These are phyloP conservation scores for Tetramitus jugosus DNA, from an alignment of 208 protist species.

Conservation along the genomic window DNA sequence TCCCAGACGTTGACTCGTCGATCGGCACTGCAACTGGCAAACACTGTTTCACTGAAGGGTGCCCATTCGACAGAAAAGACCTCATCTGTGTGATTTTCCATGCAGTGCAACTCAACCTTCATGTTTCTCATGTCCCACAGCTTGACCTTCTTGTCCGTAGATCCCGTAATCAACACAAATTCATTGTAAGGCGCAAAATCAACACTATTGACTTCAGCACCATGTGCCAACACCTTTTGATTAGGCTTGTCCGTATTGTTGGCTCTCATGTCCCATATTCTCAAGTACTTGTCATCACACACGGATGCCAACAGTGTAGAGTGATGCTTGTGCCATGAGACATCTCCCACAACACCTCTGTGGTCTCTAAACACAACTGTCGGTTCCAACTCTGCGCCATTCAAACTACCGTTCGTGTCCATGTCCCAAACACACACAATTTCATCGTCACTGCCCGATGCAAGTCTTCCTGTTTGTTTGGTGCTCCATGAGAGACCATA, in stretches of 20 bases:
- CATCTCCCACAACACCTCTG: constrained; percentile 74
- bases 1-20: constrained; percentile 67
- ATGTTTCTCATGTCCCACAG: constrained; percentile 77
- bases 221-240: constrained; percentile 46
- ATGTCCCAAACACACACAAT: constrained; percentile 85
- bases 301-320: constrained; percentile 74
- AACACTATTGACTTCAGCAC: constrained; percentile 65
- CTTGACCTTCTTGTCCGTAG: constrained; percentile 57
- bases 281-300: constrained; percentile 80
- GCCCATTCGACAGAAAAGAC: constrained; percentile 55
- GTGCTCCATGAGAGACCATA: constrained; percentile 68
- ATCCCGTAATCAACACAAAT: constrained; percentile 64
- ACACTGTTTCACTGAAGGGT: constrained; percentile 58
- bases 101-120: constrained; percentile 55
- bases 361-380: constrained; percentile 36
- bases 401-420: neutral
- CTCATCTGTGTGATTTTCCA: constrained; percentile 53
- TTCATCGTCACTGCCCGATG: constrained; percentile 78
- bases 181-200: constrained; percentile 75
- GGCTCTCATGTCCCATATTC: constrained; percentile 68
- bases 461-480: constrained; percentile 58
- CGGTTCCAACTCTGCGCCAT: constrained; percentile 33
- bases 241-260: neutral
- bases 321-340: constrained; percentile 76
- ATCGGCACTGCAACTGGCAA: constrained; percentile 58